phyloP scores from a whole-genome alignment of 768 basidiomycete species.

The Podaxis sp. region DNA sequence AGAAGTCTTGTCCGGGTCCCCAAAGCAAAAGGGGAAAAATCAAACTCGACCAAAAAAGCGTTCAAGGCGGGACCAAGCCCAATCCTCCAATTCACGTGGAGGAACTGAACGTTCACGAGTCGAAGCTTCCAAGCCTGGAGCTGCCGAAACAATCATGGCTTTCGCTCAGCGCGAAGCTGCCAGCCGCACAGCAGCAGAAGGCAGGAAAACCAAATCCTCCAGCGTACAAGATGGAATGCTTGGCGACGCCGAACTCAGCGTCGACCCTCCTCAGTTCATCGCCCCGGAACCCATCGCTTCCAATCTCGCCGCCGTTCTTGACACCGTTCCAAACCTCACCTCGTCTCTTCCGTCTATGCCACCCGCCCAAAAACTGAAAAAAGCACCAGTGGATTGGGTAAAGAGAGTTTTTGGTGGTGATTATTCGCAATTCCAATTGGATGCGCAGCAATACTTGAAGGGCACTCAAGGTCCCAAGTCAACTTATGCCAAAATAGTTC shows the following conservation, averaged over 20 bases:
- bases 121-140: background rate
- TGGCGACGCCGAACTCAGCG: conserved; percentile 19
- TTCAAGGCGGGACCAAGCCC: background rate
- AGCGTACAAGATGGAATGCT: background rate
- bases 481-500: conserved; percentile 9
- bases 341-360: conserved; percentile 17
- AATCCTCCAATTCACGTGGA: background rate
- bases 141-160: conserved; percentile 9
- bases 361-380: background rate
- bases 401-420: conserved; percentile 9
- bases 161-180: conserved; percentile 2
- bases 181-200: background rate
- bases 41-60: background rate
- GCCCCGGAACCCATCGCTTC: conserved; percentile 22
- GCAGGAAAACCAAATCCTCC: background rate
- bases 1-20: background rate
- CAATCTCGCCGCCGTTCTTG: conserved; percentile 25
- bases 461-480: conserved; percentile 2
- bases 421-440: conserved; percentile 7
- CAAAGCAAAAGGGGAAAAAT: background rate
- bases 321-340: conserved; percentile 4
- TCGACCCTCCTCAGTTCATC: conserved; percentile 23
- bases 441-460: conserved; percentile 6
- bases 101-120: conserved; percentile 9
- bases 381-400: background rate